Evolutionary conservation across 164 flowering plant species (phyloP), one percentile per base, ranked within the genome.

Genomic region (Litsea cubeba): DNA sequence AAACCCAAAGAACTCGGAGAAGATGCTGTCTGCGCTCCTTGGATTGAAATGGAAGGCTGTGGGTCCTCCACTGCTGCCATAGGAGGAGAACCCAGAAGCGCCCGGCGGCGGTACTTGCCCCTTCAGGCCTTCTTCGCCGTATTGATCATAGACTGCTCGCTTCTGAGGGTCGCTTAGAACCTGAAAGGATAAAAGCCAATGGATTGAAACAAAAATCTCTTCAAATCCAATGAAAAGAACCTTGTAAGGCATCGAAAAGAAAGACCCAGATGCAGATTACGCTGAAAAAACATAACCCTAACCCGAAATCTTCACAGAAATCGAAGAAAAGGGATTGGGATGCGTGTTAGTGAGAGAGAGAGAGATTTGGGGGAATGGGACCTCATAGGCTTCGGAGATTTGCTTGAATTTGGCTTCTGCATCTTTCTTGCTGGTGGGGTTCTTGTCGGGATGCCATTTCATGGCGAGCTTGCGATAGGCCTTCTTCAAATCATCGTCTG

Each of bases 361-460:
- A 35, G 46, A 35, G 46, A 35, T 30, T 4, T 30, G 35, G 35
- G 35, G 46, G 46, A 40, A 40, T 40, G 46, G 46, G 46, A 94
- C 98, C 73, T 94, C 98, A 76, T 94, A 94, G 25, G 98, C 98
- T 84, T 94, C 97, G 50, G 97, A 94, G 85, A 94, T 90, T 79
- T 87, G 86, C 76, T 94, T 94, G 91, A 94, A 92, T 80, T 89
- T 92, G 75, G 97, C 97, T 67, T 94, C 98, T 71, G 97, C 96
- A 2, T 90, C 95, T 70, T 89, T 90, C 80, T 94, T 93, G 86
- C 81, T 88, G 79, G 80, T 86, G 77, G 98, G 98, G 90, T 91
- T 93, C 65, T 93, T 93, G 69, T 93, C 95, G 4, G 98, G 97
- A 68, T 93, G 97, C 97, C 98, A 93, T 72, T 91, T 93, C 98